Evolutionary conservation across 768 basidiomycete genomes (phyloP).

Genomic region (Porpolomopsis calyptriformis): DNA sequence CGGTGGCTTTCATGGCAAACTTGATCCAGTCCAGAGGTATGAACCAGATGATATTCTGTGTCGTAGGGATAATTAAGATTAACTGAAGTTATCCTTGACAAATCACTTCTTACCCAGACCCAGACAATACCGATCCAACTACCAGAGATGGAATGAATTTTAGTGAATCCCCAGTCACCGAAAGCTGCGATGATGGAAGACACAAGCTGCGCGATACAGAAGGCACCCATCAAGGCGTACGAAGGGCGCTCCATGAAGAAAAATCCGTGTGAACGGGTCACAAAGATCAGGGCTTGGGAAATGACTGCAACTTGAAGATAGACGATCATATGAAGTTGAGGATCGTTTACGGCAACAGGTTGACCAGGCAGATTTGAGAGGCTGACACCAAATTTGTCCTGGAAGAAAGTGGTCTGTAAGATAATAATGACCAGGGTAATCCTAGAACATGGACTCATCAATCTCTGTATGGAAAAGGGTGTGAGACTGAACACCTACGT

Average conservation of each 20-base stretch:
- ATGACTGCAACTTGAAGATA: slow-evolving; percentile 98
- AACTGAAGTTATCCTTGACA: neutral
- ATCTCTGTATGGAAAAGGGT: slow-evolving; percentile 7
- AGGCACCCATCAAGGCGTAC: slow-evolving; percentile 76
- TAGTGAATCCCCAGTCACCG: slow-evolving; percentile 90
- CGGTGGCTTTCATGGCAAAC: slow-evolving; percentile 89
- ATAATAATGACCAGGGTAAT: slow-evolving; percentile 75
- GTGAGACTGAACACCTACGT: slow-evolving; percentile 49
- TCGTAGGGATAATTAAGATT: slow-evolving; percentile 10
- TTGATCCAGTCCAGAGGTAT: slow-evolving; percentile 91
- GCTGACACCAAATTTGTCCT: slow-evolving; percentile 67
- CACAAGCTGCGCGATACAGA: slow-evolving; percentile 87
- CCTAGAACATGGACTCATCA: slow-evolving; percentile 25
- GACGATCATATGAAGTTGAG: slow-evolving; percentile 77
- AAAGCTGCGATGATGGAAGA: slow-evolving; percentile 94
- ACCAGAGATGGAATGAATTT: slow-evolving; percentile 69
- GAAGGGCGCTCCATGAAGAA: slow-evolving; percentile 98
- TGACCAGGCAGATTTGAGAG: slow-evolving; percentile 24
- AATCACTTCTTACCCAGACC: slow-evolving; percentile 67
- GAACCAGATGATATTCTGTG: slow-evolving; percentile 92
- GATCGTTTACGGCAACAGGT: slow-evolving; percentile 38
- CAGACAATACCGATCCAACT: slow-evolving; percentile 97
- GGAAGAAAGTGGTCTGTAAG: slow-evolving; percentile 84
- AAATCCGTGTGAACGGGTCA: slow-evolving; percentile 88
- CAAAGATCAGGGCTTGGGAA: slow-evolving; percentile 95